Conservation (phyloP, 164 flowering plant genomes). For the Buxus sempervirens region DNA sequence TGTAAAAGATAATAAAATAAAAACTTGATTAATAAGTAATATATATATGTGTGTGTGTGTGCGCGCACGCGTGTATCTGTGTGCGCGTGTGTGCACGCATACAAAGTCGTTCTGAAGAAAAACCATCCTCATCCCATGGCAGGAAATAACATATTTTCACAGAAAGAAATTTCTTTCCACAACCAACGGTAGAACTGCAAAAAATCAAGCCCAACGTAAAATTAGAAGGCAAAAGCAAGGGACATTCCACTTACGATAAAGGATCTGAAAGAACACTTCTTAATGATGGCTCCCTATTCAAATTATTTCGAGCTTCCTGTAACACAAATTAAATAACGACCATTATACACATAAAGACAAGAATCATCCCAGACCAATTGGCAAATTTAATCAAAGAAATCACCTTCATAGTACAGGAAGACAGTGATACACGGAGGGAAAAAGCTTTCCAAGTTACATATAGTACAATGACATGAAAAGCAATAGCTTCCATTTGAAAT, state of each 20-base stretch:
- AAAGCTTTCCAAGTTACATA: neutral
- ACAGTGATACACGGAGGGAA: neutral
- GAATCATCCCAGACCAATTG: neutral
- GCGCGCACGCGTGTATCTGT: no score
- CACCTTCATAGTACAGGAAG: neutral
- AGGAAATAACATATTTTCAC: no score
- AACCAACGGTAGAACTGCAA: neutral
- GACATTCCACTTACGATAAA: conserved; percentile 67
- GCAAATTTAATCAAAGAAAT: neutral
- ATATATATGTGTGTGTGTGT: no score
- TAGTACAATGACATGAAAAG: neutral
- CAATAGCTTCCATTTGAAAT: neutral
- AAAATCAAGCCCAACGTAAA: neutral
- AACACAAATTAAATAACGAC: conserved; percentile 9
- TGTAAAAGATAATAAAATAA: no score
- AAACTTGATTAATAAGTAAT: no score
- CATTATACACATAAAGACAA: neutral
- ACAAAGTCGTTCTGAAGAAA: no score
- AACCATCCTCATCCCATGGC: neutral
- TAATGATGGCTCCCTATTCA: conserved; percentile 62
- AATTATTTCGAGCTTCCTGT: conserved; percentile 56
- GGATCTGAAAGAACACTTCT: conserved; percentile 95
- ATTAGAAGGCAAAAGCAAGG: conserved; percentile 7
- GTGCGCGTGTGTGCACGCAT: no score
- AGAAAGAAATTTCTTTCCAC: neutral